Evolutionary conservation across 108 stramenopile species (phyloP).

Genomic region (Chaetoceros tenuissimus): DNA sequence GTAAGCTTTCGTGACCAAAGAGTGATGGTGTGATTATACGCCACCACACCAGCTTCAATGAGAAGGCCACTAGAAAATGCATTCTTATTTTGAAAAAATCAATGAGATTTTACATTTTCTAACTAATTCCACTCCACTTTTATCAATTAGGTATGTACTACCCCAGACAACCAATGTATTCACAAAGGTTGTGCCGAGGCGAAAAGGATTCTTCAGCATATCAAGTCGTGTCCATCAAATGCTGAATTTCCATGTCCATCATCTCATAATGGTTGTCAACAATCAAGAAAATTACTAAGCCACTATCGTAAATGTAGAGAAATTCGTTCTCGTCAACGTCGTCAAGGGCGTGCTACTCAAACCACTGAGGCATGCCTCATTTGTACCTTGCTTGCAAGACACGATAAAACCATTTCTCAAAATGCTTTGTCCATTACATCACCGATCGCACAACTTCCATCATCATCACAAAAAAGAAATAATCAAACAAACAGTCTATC

Average conservation of each 20-base stretch:
- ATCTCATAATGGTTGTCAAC: conserved; percentile 56
- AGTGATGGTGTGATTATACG: not conserved
- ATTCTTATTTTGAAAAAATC: not conserved
- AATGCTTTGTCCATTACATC: not conserved
- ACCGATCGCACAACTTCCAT: not conserved
- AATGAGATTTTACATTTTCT: no score
- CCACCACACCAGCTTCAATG: not conserved
- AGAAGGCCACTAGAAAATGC: not conserved
- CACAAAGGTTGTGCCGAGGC: conserved; percentile 67
- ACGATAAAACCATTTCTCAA: conserved; percentile 10
- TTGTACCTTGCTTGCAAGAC: conserved; percentile 47
- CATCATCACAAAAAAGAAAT: not conserved
- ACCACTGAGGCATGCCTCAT: conserved; percentile 43
- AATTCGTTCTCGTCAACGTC: conserved; percentile 37
- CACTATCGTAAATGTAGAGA: conserved; percentile 75
- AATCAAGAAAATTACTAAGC: conserved; percentile 65
- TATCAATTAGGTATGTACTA: conserved; percentile 36
- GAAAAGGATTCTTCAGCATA: conserved; percentile 56
- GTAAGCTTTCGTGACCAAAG: conserved; percentile 30
- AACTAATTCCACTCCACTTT: conserved; percentile 29
- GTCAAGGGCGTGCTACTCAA: conserved; percentile 2
- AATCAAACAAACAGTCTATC: not conserved
- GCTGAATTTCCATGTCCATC: conserved; percentile 40
- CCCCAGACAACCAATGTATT: conserved; percentile 41
- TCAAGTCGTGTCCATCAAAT: conserved; percentile 47